Base-by-base conservation (phyloP, 192 early-diverging fungal genomes). In the Kappamyces sp. region DNA sequence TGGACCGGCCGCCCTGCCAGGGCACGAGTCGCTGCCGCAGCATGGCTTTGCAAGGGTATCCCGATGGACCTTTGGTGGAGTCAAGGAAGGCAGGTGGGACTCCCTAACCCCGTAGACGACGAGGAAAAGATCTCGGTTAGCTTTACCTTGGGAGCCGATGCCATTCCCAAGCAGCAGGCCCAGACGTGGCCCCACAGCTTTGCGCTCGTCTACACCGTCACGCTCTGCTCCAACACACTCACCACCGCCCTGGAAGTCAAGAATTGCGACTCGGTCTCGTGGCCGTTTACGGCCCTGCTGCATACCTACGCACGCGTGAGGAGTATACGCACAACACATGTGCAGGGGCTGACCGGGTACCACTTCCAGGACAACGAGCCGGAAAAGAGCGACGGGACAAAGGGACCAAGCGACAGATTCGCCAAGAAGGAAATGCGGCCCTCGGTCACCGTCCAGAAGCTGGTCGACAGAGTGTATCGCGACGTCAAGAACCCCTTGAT, bases 391-490 rank as follows among this genome's bases (percentile, higher is more conserved):
- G 64, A 73, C 40, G 12, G 8, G 22, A n/a, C 29, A 0, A 29
- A 15, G 22, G 34, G 48, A 15, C 34, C 48, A 8, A 31, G 9
- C 12, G 9, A 31, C 42, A 55, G 45, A 22, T 50, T 39, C 15
- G 66, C 54, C 4, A 47, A 12, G 22, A 33, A 46, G 32, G 86
- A 89, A 57, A 61, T 54, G 12, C 62, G 73, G 3, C 53, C 41
- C 45, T 39, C 29, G 3, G 74, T 93, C 2, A 80, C 72, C 1
- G 66, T 98, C 47, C 70, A 48, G 1, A 69, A 70, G 0, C 89
- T 93, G 65, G 87, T 89, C 31, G 94, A 98, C 64, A 82, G 92
- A 39, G 88, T 94, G 8, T 98, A 95, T 61, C 61, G 65, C 14
- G 68, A 88, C 61, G 86, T 89, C 30, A 64, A 72, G 6, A 52